These are phyloP conservation scores for Setaria viridis DNA, from an alignment of 202 grass and related monocot genomes.

Conservation along the genomic window DNA sequence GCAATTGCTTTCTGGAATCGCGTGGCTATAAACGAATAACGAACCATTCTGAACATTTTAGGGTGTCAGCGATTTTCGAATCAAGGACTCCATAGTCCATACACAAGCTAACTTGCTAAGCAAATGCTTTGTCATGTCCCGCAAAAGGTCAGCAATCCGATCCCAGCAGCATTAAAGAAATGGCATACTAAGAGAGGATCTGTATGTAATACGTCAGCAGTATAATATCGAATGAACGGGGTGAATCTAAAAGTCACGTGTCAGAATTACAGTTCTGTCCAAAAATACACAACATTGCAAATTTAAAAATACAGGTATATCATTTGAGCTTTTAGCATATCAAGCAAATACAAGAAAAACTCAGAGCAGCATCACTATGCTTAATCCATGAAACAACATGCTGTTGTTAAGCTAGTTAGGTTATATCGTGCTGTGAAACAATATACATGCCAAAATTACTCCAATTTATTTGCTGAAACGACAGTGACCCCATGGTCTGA, in stretches of 20 bases:
- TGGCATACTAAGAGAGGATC: background rate
- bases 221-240: too few relatives aligned
- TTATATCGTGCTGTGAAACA: background rate
- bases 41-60: background rate
- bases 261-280: background rate
- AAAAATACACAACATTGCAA: background rate
- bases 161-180: background rate
- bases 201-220: background rate
- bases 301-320: background rate
- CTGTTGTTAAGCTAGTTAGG: background rate
- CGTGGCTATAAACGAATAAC: background rate
- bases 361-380: background rate
- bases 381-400: background rate
- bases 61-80: background rate
- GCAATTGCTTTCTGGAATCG: background rate
- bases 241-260: background rate
- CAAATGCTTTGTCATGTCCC: too few relatives aligned
- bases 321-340: background rate
- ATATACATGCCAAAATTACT: slow-evolving; percentile 21
- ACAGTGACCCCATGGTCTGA: background rate
- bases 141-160: background rate
- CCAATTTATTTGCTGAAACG: slow-evolving; percentile 29
- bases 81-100: background rate
- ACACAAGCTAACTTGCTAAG: too few relatives aligned
- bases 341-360: background rate